Evolutionary conservation across 768 basidiomycete genomes (phyloP), one percentile per base, ranked within the genome.

Genomic region (Boletus insuetus): DNA sequence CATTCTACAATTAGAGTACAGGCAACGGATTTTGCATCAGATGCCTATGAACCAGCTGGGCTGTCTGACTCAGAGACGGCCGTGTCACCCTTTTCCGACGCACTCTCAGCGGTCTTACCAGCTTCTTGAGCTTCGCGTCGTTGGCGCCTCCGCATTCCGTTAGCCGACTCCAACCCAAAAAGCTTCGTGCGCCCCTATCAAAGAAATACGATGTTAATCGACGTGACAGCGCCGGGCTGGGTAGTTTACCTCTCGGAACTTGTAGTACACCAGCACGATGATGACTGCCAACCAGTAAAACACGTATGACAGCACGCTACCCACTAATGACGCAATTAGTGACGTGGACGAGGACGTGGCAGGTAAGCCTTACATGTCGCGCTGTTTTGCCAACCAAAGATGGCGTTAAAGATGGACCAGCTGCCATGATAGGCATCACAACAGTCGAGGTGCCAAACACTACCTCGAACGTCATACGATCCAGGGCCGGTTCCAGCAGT

Each of bases 211-310:
- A 38, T 14, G 34, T 35, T 35, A 39, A 17, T 10, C 9, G 16
- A 29, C 12, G 13, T 13, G 34, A 35, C 34, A 35, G 14, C 11
- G 6, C 12, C 14, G 34, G 40, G 62, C 71, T 0, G 6, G 2
- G 1, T 5, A 9, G 8, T 12, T 53, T 56, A 79, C 83, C 75
- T 84, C 82, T 49, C 63, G 76, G 64, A 71, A 89, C 72, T 91
- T 91, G 76, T 89, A 74, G 60, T 73, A 80, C 49, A 89, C 65
- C 49, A 98, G 79, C 4, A 75, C 75, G 34, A 66, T 80, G 44
- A 95, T 84, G 60, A 89, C 89, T 12, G 86, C 82, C 58, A 97
- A 59, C 95, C 95, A 98, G 76, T 95, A 98, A 72, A 93, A 89
- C 46, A 91, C 83, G 69, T 98, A 98, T 0, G 85, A 75, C 17